These are phyloP conservation scores for Paracamarosporium sp. DNA, from an alignment of 2,329 filamentous ascomycete genomes.

Conservation along the genomic window DNA sequence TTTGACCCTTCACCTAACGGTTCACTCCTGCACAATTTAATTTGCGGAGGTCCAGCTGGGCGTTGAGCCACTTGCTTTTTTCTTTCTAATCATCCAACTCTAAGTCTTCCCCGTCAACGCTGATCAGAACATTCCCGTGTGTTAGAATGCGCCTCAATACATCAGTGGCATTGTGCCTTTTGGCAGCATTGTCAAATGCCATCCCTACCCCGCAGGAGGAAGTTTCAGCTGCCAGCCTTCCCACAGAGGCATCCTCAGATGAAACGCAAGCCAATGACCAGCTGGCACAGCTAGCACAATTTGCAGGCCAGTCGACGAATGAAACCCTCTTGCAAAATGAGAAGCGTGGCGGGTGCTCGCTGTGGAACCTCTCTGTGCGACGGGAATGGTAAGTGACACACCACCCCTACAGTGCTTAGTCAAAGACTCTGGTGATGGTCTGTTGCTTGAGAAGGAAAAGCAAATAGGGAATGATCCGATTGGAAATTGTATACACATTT, in stretches of 20 bases:
- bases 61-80: slow-evolving; percentile 4
- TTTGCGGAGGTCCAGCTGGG: background rate
- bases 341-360: slow-evolving; percentile 32
- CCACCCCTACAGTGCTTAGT: too few relatives aligned
- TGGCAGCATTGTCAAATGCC: slow-evolving; percentile 31
- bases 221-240: slow-evolving; percentile 18
- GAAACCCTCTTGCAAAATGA: slow-evolving; percentile 15
- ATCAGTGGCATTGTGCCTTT: slow-evolving; percentile 28
- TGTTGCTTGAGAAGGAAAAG: too few relatives aligned
- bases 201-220: slow-evolving; percentile 29
- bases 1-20: background rate
- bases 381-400: slow-evolving; percentile 33
- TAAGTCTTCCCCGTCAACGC: background rate
- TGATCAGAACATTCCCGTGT: slow-evolving; percentile 1
- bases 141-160: slow-evolving; percentile 33
- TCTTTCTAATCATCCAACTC: background rate
- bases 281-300: slow-evolving; percentile 27
- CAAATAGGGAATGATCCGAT: too few relatives aligned
- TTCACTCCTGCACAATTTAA: background rate
- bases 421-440: background rate
- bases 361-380: slow-evolving; percentile 32
- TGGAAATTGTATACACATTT: too few relatives aligned
- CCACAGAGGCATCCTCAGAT: slow-evolving; percentile 26
- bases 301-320: slow-evolving; percentile 27
- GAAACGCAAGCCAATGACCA: slow-evolving; percentile 30